Conservation (phyloP, 2,329 filamentous ascomycete genomes). For the Alternaria brassicae region DNA sequence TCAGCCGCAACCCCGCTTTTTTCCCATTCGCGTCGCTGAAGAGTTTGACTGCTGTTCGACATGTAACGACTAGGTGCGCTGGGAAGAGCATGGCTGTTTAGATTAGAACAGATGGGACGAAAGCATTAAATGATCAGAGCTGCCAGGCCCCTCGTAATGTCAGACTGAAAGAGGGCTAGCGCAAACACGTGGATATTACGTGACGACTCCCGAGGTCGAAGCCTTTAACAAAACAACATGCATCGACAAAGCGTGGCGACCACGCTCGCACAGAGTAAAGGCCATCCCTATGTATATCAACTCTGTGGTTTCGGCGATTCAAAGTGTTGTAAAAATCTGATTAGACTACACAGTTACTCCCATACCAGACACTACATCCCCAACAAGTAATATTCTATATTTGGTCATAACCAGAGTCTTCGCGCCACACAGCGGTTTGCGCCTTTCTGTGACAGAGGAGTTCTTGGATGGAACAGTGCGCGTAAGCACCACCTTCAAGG, state of each 20-base stretch:
- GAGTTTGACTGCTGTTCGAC: too few relatives aligned
- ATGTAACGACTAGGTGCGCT: too few relatives aligned
- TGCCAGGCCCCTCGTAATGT: background rate
- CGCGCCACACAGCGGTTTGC: background rate
- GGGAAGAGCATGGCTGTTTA: background rate
- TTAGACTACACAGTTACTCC: background rate
- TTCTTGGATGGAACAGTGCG: background rate
- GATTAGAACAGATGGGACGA: accelerated
- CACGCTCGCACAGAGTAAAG: too few relatives aligned
- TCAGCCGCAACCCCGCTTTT: slow-evolving; percentile 10
- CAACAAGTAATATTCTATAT: background rate
- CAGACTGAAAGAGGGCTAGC: background rate
- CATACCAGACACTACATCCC: background rate
- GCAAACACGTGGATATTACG: background rate
- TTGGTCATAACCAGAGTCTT: background rate
- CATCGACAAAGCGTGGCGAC: background rate
- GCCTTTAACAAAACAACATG: background rate
- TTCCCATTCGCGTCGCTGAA: background rate
- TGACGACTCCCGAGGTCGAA: background rate
- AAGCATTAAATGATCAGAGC: background rate
- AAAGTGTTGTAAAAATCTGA: background rate
- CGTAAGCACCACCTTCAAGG: background rate
- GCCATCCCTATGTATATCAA: background rate
- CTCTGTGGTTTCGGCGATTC: background rate
- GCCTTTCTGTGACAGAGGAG: background rate